These are phyloP conservation scores for Kwoniella bestiolae DNA, from an alignment of 768 basidiomycete genomes.

Conservation along the genomic window DNA sequence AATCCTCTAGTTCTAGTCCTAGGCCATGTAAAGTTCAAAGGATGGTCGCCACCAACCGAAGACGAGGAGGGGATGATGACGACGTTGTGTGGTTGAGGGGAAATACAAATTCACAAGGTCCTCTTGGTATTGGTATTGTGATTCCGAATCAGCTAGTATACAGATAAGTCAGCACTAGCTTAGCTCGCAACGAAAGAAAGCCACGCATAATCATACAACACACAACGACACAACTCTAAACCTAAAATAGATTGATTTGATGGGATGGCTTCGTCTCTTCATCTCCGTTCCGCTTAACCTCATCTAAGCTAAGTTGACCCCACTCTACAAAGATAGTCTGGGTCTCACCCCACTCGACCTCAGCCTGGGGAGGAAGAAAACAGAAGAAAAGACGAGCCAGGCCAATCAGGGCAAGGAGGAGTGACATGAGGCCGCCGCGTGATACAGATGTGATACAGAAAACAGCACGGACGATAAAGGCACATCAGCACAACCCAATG, in stretches of 20 bases:
- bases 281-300: not conserved
- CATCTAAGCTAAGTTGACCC: not conserved
- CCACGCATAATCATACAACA: not conserved
- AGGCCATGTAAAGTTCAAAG: not conserved
- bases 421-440: not conserved
- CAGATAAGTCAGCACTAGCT: not conserved
- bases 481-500: not conserved
- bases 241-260: constrained; percentile 1
- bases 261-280: not conserved
- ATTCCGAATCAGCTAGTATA: not conserved
- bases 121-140: not conserved
- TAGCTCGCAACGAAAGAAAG: not conserved
- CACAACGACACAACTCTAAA: constrained; percentile 4
- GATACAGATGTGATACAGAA: not conserved
- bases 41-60: not conserved
- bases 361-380: not conserved
- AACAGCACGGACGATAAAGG: not conserved
- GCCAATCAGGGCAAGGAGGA: not conserved
- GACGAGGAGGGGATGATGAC: not conserved
- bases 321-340: not conserved
- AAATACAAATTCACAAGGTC: not conserved
- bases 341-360: not conserved
- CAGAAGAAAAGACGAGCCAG: not conserved
- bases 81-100: not conserved
- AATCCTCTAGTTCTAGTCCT: not conserved